Evolutionary conservation across 176 grass and related monocot genomes (phyloP).

Genomic region (Stipa capillata): DNA sequence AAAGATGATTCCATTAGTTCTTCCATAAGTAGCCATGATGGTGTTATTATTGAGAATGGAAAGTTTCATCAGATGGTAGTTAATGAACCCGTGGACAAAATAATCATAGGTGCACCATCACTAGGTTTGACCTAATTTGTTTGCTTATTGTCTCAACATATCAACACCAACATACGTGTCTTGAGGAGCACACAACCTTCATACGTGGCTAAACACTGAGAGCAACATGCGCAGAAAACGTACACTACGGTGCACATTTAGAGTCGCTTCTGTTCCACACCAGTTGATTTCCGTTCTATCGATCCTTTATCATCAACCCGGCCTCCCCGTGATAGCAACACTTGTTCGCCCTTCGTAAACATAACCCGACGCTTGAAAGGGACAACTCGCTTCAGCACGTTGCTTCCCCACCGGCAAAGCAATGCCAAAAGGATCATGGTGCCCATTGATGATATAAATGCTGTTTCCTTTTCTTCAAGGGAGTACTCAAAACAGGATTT

Average conservation of each 20-base stretch:
- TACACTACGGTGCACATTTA: not conserved
- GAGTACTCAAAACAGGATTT: not conserved
- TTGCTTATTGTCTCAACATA: not conserved
- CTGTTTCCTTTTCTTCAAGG: not conserved
- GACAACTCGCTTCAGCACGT: not conserved
- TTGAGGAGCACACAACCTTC: conserved; percentile 3
- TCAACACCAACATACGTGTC: not conserved
- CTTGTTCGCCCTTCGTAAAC: not conserved
- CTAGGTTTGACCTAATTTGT: not conserved
- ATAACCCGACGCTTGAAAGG: not conserved
- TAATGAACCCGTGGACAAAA: conserved; percentile 5
- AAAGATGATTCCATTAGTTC: not conserved
- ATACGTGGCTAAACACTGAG: not conserved
- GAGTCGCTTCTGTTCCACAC: not conserved
- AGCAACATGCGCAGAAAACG: not conserved
- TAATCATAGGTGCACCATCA: not conserved
- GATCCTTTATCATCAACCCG: not conserved
- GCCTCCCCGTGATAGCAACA: not conserved
- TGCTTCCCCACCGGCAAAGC: not conserved
- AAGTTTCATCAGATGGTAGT: not conserved
- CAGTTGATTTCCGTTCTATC: not conserved
- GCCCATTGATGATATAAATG: not conserved
- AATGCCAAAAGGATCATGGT: not conserved
- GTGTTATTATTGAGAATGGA: not conserved
- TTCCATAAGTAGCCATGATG: not conserved